These are phyloP conservation scores for Didymosphaeria variabile DNA, from an alignment of 2,329 filamentous ascomycete species.

Conservation along the genomic window DNA sequence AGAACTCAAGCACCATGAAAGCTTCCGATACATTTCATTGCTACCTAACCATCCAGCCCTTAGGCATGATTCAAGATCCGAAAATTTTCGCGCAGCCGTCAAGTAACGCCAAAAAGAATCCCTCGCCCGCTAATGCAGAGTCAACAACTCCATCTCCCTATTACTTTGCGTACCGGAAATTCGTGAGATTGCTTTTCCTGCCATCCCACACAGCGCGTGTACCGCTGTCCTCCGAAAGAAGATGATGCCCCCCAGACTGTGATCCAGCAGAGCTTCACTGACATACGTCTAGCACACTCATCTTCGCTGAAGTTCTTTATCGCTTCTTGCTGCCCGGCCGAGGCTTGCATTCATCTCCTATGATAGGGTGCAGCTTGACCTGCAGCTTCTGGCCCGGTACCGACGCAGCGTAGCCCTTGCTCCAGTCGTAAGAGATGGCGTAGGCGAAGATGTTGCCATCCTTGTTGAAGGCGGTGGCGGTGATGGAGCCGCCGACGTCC, in stretches of 20 bases:
- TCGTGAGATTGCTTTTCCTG: not conserved
- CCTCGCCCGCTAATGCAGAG: constrained; percentile 16
- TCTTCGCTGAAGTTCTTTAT: constrained; percentile 32
- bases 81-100: not conserved
- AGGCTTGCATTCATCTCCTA: constrained; percentile 61
- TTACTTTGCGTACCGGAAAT: not conserved
- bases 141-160: constrained; percentile 3
- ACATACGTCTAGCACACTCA: not conserved
- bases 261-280: too few species aligned
- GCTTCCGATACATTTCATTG: not conserved
- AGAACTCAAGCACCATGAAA: not conserved
- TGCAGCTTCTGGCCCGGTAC: constrained; percentile 65
- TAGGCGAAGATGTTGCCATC: constrained; percentile 71
- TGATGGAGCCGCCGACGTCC: constrained; percentile 77
- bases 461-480: constrained; percentile 88
- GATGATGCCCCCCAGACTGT: too few species aligned
- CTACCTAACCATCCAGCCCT: not conserved
- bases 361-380: constrained; percentile 60
- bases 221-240: too few species aligned
- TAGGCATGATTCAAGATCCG: not conserved
- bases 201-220: not conserved
- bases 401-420: constrained; percentile 91
- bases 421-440: constrained; percentile 96
- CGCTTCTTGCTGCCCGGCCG: constrained; percentile 58
- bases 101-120: constrained; percentile 2